Conservation (phyloP, 2,329 filamentous ascomycete species). For the Neocucurbitaria cava region DNA sequence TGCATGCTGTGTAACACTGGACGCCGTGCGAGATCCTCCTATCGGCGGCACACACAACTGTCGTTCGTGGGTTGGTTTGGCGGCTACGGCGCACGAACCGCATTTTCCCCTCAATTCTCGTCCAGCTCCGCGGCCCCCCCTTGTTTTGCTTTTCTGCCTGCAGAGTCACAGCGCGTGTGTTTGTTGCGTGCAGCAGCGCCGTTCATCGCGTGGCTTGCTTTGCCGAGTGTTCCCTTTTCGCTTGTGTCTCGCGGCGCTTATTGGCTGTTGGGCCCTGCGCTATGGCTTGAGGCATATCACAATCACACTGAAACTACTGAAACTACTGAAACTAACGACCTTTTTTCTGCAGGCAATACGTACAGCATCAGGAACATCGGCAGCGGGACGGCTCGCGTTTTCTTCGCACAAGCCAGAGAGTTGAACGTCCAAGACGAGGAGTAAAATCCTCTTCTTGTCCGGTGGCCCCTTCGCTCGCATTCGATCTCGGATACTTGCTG, state of each 20-base stretch:
- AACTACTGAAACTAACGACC: slow-evolving; percentile 12
- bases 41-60: slow-evolving; percentile 17
- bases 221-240: background rate
- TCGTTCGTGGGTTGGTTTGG: slow-evolving; percentile 23
- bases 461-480: background rate
- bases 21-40: slow-evolving; percentile 13
- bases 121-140: no score
- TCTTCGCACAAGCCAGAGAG: slow-evolving; percentile 90
- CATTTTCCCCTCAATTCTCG: background rate
- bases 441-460: background rate
- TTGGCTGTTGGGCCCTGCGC: background rate
- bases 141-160: background rate
- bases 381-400: slow-evolving; percentile 75
- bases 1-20: slow-evolving; percentile 36
- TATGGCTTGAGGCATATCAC: background rate
- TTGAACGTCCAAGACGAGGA: slow-evolving; percentile 21
- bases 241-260: background rate
- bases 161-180: background rate
- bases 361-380: slow-evolving; percentile 89
- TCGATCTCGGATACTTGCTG: background rate
- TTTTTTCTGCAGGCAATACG: slow-evolving; percentile 73
- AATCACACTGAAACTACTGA: slow-evolving; percentile 16
- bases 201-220: background rate
- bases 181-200: background rate
- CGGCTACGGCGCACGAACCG: slow-evolving; percentile 20